Conservation (phyloP, 805 yeast species). For the Saturnispora ahearnii region DNA sequence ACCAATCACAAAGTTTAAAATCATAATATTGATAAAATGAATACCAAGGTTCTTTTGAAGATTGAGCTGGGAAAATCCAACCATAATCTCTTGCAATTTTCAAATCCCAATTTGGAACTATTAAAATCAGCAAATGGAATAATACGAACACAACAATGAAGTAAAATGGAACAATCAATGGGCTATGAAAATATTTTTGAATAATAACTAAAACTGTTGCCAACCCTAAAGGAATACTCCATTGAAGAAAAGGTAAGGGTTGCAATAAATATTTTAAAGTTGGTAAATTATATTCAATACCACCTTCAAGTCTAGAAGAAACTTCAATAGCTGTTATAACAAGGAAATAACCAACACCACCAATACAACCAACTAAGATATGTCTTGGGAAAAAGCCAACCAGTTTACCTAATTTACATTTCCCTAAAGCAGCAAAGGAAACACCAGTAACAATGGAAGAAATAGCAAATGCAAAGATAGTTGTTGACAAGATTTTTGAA, state of each 20-base stretch:
- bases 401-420: conserved; percentile 67
- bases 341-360: conserved; percentile 95
- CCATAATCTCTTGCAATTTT: conserved; percentile 59
- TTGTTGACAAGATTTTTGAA: conserved; percentile 36
- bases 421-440: conserved; percentile 70
- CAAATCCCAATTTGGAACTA: conserved; percentile 59
- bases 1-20: conserved; percentile 67
- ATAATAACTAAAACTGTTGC: conserved; percentile 52
- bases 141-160: conserved; percentile 61
- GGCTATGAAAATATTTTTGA: conserved; percentile 50
- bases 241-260: conserved; percentile 42
- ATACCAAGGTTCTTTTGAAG: conserved; percentile 78
- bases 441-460: conserved; percentile 82
- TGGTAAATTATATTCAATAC: conserved; percentile 51
- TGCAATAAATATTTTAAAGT: conserved; percentile 44
- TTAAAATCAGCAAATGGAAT: conserved; percentile 60
- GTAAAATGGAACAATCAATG: conserved; percentile 72
- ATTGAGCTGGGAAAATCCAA: conserved; percentile 73
- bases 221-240: conserved; percentile 62
- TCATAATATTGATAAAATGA: conserved; percentile 68
- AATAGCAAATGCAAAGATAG: conserved; percentile 74
- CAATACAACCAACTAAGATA: conserved; percentile 92
- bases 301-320: conserved; percentile 70
- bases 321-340: conserved; percentile 89
- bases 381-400: conserved; percentile 96